A percentile compares a stretch with the other conserved stretches of the same genome.
Conservation (phyloP, 2,329 filamentous ascomycete genomes). For the Drechslera avenae region DNA sequence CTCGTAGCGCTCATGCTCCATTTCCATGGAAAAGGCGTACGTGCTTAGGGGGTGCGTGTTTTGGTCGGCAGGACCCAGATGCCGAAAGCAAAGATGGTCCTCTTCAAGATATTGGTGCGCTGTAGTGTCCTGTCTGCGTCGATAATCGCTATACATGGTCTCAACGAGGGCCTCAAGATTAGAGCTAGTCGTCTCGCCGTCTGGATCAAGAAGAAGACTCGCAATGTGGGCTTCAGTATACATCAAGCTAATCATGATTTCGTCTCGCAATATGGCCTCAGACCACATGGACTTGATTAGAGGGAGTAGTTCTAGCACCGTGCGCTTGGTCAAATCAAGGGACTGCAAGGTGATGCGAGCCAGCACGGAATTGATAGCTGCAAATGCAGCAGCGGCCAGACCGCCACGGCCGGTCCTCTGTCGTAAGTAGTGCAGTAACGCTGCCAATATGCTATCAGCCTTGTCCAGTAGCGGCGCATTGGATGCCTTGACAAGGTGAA, state of each 20-base stretch:
- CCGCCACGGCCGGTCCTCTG: constrained; percentile 68
- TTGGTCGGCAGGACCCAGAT: constrained; percentile 45
- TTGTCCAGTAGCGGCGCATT: constrained; percentile 69
- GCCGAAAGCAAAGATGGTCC: constrained; percentile 67
- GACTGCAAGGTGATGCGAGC: constrained; percentile 70
- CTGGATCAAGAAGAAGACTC: constrained; percentile 33
- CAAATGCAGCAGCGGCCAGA: constrained; percentile 74
- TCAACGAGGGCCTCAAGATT: constrained; percentile 70
- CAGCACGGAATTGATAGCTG: constrained; percentile 74
- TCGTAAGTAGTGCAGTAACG: constrained; percentile 66
- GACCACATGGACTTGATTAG: constrained; percentile 79
- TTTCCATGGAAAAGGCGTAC: constrained; percentile 43
- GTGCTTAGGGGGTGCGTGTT: constrained; percentile 37
- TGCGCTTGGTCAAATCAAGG: constrained; percentile 63
- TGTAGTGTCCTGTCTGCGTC: constrained; percentile 65
- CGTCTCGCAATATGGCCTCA: constrained; percentile 66
- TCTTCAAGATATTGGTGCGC: constrained; percentile 64
- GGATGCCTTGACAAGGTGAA: constrained; percentile 65
- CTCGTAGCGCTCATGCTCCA: constrained; percentile 36
- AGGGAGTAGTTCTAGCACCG: constrained; percentile 68
- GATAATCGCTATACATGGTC: constrained; percentile 78
- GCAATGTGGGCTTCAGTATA: constrained; percentile 56
- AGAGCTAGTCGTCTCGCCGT: constrained; percentile 36
- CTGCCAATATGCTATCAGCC: constrained; percentile 61
- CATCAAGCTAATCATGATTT: constrained; percentile 73